These are phyloP conservation scores for Planoprotostelium fungivorum DNA, from an alignment of 78 protist genomes.

Conservation along the genomic window DNA sequence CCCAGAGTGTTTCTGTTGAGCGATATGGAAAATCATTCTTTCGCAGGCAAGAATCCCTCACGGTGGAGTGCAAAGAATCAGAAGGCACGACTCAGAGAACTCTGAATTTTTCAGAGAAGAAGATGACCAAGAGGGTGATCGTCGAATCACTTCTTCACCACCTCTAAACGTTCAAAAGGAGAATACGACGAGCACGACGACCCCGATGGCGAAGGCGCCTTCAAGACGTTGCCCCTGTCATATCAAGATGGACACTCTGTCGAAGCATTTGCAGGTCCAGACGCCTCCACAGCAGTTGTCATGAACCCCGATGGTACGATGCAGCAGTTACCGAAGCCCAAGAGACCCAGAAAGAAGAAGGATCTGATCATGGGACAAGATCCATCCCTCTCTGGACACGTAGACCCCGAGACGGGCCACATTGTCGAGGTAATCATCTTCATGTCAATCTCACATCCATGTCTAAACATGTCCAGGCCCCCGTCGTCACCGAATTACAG, in stretches of 20 bases:
- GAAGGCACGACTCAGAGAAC: neutral
- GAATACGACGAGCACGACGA: neutral
- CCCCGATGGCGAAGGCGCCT: neutral
- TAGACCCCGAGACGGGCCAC: neutral
- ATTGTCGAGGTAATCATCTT: neutral
- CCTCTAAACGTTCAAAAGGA: neutral
- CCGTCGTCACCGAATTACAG: neutral
- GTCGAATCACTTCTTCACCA: neutral
- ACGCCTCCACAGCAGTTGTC: neutral
- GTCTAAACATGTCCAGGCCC: neutral
- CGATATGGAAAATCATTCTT: neutral
- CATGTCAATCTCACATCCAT: neutral
- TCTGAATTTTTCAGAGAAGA: neutral
- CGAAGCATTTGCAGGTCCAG: neutral
- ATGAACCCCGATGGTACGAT: neutral
- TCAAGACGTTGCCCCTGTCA: neutral
- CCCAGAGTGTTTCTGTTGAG: neutral
- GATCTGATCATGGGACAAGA: neutral
- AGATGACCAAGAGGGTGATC: neutral
- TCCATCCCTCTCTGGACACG: neutral
- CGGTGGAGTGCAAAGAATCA: neutral
- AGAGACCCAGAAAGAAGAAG: neutral
- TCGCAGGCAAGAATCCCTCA: neutral
- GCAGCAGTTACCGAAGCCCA: slow-evolving; percentile 2
- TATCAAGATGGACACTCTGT: neutral